These are phyloP conservation scores for Pichia sp. DNA, from an alignment of 1,139 yeast species.

Conservation along the genomic window DNA sequence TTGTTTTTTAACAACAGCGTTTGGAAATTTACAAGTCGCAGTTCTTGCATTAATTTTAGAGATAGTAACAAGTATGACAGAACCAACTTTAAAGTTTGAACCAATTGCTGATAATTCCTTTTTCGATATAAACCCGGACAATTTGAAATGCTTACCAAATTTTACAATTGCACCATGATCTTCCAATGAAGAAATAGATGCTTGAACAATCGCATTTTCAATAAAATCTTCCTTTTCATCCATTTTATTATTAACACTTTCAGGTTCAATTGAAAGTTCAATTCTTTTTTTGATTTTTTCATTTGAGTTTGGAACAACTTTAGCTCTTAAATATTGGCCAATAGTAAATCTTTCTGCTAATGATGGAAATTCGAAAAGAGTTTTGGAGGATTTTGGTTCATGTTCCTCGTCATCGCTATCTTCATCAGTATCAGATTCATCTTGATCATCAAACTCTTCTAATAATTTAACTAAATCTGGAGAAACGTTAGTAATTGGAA, in stretches of 20 bases:
- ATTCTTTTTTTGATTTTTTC: slow-evolving; percentile 49
- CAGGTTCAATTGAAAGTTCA: slow-evolving; percentile 71
- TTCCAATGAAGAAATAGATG: slow-evolving; percentile 70
- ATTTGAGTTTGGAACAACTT: slow-evolving; percentile 44
- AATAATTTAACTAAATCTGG: slow-evolving; percentile 52
- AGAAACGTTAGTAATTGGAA: slow-evolving; percentile 72
- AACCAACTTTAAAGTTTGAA: slow-evolving; percentile 30
- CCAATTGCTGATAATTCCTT: slow-evolving; percentile 43
- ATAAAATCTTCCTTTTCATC: slow-evolving; percentile 59
- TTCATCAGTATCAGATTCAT: slow-evolving; percentile 30
- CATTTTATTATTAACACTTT: slow-evolving; percentile 54
- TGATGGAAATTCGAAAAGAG: slow-evolving; percentile 42
- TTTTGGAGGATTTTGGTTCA: slow-evolving; percentile 27
- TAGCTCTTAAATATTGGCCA: slow-evolving; percentile 87
- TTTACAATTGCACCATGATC: slow-evolving; percentile 85
- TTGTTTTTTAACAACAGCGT: slow-evolving; percentile 34
- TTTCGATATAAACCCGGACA: slow-evolving; percentile 71
- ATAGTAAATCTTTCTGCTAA: slow-evolving; percentile 48
- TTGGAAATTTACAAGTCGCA: slow-evolving; percentile 47
- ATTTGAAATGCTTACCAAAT: slow-evolving; percentile 45
- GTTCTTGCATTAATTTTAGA: slow-evolving; percentile 51
- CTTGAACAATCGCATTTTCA: slow-evolving; percentile 55
- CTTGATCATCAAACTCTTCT: slow-evolving; percentile 46
- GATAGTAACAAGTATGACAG: slow-evolving; percentile 48
- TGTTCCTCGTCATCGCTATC: slow-evolving; percentile 32